Base-by-base conservation (phyloP, 106 monocot species). In the Ottelia alismoides region DNA sequence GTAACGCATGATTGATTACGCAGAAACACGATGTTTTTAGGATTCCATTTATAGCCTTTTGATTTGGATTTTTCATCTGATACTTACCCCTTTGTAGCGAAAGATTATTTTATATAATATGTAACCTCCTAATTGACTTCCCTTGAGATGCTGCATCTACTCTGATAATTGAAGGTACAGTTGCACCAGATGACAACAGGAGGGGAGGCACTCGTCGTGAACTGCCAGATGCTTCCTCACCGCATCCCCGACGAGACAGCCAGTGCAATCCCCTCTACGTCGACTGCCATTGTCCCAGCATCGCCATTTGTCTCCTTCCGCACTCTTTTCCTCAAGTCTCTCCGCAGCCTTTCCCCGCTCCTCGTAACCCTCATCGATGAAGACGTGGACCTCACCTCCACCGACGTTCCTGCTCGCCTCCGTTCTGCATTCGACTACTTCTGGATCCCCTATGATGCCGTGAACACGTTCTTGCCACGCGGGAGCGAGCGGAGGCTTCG, bases 391-490 rank as follows among this genome's bases (percentile, higher is more conserved):
- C 75, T 98, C 63, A 77, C 82, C 2, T 57, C 71, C 6, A 20
- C 24, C 12, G 85, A 85, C 51, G 66, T 98, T 18, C 72, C 82
- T 20, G 67, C 58, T 1, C 30, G 96, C 58, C 69, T 98, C 51
- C 32, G 85, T 30, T 54, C 90, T 23, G 90, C 89, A 11, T 98
- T 98, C 72, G 90, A 85, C 29, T 98, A 82, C 56, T 67, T 98
- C 2, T 98, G 96, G 96, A 90, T 98, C 63, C 96, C 82, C 9
- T 98, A 75, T 25, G 96, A 98, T 30, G 82, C 77, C 3, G 79
- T 82, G 40, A 85, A 98, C 16, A 72, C 82, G 28, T 72, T 82
- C 26, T 49, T 98, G 28, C 72, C 85, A 0, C 64, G 40, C 49
- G 89, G 72, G 49, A 85, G 85, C 47, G 85, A 98, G 64, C 76